Evolutionary conservation across 2,329 filamentous ascomycete genomes (phyloP).

Genomic region (Aspergillus fumigatiaffinis): DNA sequence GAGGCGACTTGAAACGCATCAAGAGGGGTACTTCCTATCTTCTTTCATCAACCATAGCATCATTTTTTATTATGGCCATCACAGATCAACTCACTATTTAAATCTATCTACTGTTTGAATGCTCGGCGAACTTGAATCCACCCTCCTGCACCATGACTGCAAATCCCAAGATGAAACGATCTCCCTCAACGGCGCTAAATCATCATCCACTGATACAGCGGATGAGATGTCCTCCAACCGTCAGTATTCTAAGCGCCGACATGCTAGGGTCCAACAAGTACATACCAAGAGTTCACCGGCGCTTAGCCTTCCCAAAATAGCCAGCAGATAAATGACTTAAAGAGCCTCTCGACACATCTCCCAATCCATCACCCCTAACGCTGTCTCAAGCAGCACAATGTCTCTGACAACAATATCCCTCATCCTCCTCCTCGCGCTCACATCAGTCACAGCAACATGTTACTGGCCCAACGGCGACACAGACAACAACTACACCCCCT

Average conservation of each 20-base stretch:
- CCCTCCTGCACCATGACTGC: no score
- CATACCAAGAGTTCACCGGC: background rate
- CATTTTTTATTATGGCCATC: no score
- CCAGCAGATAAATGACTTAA: background rate
- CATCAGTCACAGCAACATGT: background rate
- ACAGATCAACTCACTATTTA: no score
- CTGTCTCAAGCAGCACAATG: background rate
- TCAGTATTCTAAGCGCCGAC: background rate
- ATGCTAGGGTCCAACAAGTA: background rate
- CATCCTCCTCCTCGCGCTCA: background rate
- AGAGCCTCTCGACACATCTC: background rate
- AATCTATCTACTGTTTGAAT: no score
- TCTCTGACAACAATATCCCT: background rate
- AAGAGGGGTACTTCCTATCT: no score
- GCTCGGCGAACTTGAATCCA: no score
- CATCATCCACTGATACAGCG: background rate
- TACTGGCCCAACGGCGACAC: conserved; percentile 7
- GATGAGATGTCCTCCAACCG: background rate
- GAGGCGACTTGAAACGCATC: no score
- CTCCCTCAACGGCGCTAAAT: no score
- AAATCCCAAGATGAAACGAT: no score
- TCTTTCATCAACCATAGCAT: no score
- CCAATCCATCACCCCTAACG: background rate
- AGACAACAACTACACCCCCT: conserved; percentile 2
- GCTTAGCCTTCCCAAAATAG: background rate